A percentile compares a stretch with the other conserved stretches of the same genome.
These are phyloP conservation scores for Curvularia eragrostidis DNA, from an alignment of 2,329 filamentous ascomycete genomes.

Conservation along the genomic window DNA sequence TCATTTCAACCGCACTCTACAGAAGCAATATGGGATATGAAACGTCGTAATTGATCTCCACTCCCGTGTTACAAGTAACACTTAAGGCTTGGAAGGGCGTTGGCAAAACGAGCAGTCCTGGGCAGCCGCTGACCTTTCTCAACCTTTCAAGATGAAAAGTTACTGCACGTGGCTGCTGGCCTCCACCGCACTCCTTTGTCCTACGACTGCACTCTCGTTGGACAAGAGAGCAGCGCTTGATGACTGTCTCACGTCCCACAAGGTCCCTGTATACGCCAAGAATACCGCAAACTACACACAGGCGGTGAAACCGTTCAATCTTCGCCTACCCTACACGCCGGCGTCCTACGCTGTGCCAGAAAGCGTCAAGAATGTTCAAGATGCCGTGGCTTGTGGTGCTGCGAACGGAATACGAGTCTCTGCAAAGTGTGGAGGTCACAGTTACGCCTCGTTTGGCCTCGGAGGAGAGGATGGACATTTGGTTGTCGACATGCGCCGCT, in stretches of 20 bases:
- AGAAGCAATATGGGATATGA: neutral
- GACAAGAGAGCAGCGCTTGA: slow-evolving; percentile 18
- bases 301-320: slow-evolving; percentile 39
- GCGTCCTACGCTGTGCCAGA: slow-evolving; percentile 63
- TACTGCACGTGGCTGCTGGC: slow-evolving; percentile 9
- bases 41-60: neutral
- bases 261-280: slow-evolving; percentile 29
- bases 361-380: slow-evolving; percentile 59
- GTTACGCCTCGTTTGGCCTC: slow-evolving; percentile 60
- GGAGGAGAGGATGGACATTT: slow-evolving; percentile 57
- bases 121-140: slow-evolving; percentile 1
- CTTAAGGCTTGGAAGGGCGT: slow-evolving; percentile 7
- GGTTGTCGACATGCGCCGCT: slow-evolving; percentile 55
- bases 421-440: slow-evolving; percentile 67
- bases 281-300: slow-evolving; percentile 37
- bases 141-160: slow-evolving; percentile 9
- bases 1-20: slow-evolving; percentile 4
- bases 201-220: slow-evolving; percentile 17
- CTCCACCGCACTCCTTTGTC: slow-evolving; percentile 15
- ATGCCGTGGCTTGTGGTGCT: slow-evolving; percentile 63
- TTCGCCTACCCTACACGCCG: slow-evolving; percentile 50
- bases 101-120: neutral
- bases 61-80: slow-evolving; percentile 1
- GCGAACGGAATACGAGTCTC: slow-evolving; percentile 60
- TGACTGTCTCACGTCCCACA: slow-evolving; percentile 26